Percentiles rank a stretch among this genome's conserved stretches.
Evolutionary conservation across 306 rosid species (phyloP).

Genomic region (Dalbergia cultrata): DNA sequence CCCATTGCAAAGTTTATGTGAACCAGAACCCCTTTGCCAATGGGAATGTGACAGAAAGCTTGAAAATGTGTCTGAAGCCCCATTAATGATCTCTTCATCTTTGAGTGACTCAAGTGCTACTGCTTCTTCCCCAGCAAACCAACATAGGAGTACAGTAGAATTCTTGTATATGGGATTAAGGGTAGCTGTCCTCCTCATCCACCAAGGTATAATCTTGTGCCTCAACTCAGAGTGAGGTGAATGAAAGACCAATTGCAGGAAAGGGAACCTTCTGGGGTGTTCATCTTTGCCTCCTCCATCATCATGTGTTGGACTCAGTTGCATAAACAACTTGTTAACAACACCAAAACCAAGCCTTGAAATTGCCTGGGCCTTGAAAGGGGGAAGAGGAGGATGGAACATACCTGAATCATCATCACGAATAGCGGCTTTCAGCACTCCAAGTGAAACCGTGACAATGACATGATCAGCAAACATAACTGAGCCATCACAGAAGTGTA

Average conservation of each 20-base stretch:
- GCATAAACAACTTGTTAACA: slow-evolving; percentile 91
- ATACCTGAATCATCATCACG: slow-evolving; percentile 59
- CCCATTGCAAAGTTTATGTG: slow-evolving; percentile 58
- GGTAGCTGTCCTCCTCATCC: slow-evolving; percentile 90
- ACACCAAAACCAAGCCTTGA: slow-evolving; percentile 95
- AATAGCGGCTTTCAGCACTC: slow-evolving; percentile 88
- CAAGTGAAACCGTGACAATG: slow-evolving; percentile 87
- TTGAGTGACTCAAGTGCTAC: slow-evolving; percentile 74
- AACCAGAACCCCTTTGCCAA: slow-evolving; percentile 37
- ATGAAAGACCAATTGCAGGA: slow-evolving; percentile 78
- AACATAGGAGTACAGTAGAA: slow-evolving; percentile 73
- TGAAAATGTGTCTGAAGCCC: slow-evolving; percentile 73
- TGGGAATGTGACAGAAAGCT: slow-evolving; percentile 57
- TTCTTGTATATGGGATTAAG: slow-evolving; percentile 74
- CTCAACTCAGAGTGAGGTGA: slow-evolving; percentile 67
- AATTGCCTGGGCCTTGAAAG: slow-evolving; percentile 80
- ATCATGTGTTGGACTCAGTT: slow-evolving; percentile 54
- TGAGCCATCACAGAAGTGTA: slow-evolving; percentile 84
- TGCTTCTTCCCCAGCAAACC: slow-evolving; percentile 97
- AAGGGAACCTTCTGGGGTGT: slow-evolving; percentile 59
- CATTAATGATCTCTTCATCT: slow-evolving; percentile 76
- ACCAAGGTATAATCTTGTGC: slow-evolving; percentile 81
- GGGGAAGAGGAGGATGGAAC: slow-evolving; percentile 84
- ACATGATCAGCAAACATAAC: slow-evolving; percentile 86
- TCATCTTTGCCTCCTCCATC: slow-evolving; percentile 28